Base-by-base conservation (phyloP, 2,329 filamentous ascomycete species). In the Cytospora chrysosperma region DNA sequence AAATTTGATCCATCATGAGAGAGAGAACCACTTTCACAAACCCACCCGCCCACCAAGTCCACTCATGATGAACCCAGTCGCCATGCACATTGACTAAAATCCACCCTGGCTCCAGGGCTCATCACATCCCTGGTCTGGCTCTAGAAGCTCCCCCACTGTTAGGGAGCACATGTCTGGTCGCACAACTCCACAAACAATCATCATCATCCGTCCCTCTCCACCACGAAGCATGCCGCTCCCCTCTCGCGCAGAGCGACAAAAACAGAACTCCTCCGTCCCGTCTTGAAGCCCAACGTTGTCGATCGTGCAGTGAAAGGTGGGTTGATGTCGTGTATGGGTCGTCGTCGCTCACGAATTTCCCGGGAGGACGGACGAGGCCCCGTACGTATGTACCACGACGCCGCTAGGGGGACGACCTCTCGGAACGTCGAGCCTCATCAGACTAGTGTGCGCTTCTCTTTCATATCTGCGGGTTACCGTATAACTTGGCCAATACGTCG, bases 41-140 rank as follows among this genome's bases (percentile, higher is more conserved):
- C 32, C 58, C 32, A 32, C 49, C 28, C 7, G 32, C 43, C 54
- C 34, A 53, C 60, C 50, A 10, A 26, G 32, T 30, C 61, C 61
- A 63, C 61, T 55, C 19, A 49, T 30, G 56, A 63, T 40, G 56
- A 63, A 63, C 61, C 61, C 50, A 55, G 61, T 63, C 56, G 61
- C 61, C 61, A 63, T 63, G 61, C 56, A 50, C 30, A 37, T 37
- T 27, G 50, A 55, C 40, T 24, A 59, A 58, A 56, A 49, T 49
- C 59, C 59, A 61, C 59, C 28, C 21, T n/a, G 32, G 49, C 57
- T 37, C 49, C 24, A 19, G 49, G 32, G 34, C 27, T 26, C 4
- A n/a, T 43, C 37, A 19, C n/a, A 47, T n/a, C 40, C 40, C 40
- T 47, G 40, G n/a, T 12, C 40, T 24, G 5, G 19, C n/a, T 24